These are phyloP conservation scores for Verticillium dahliae DNA, from an alignment of 2,329 filamentous ascomycete species.

Conservation along the genomic window DNA sequence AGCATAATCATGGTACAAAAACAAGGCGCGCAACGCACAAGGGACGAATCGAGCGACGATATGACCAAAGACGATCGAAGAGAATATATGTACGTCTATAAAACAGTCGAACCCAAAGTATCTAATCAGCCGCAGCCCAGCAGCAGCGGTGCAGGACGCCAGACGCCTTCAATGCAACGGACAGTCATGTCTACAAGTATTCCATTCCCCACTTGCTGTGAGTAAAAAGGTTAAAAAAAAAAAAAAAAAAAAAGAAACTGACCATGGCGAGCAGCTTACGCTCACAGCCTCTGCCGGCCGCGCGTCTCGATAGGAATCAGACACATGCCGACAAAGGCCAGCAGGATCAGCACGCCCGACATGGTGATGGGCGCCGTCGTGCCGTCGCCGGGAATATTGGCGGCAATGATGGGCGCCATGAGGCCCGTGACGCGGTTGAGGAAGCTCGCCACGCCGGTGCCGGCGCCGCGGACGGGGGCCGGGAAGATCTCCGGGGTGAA, in stretches of 20 bases:
- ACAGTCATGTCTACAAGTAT: not conserved
- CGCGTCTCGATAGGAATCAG: constrained; percentile 58
- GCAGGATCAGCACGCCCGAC: constrained; percentile 48
- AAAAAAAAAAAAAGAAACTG: not conserved
- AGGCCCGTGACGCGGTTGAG: constrained; percentile 63
- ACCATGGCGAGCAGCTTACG: not conserved
- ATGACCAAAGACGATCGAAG: not conserved
- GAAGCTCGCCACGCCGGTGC: constrained; percentile 65
- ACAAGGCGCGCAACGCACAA: too few species aligned
- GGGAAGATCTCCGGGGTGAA: constrained; percentile 76
- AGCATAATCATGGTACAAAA: too few species aligned
- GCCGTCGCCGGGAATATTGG: constrained; percentile 51
- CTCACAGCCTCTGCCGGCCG: constrained; percentile 48
- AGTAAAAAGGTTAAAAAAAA: not conserved
- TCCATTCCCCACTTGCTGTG: not conserved
- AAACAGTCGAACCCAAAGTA: not conserved
- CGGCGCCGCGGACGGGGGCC: constrained; percentile 63
- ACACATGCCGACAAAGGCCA: constrained; percentile 53
- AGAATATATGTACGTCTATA: not conserved
- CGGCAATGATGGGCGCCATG: constrained; percentile 62
- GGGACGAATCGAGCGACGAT: not conserved
- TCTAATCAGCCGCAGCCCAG: not conserved
- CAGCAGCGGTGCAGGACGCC: not conserved
- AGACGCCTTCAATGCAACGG: not conserved
- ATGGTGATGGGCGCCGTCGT: constrained; percentile 52